Base-by-base conservation (phyloP, 805 yeast genomes). In the Sugiyamaella floridensis region DNA sequence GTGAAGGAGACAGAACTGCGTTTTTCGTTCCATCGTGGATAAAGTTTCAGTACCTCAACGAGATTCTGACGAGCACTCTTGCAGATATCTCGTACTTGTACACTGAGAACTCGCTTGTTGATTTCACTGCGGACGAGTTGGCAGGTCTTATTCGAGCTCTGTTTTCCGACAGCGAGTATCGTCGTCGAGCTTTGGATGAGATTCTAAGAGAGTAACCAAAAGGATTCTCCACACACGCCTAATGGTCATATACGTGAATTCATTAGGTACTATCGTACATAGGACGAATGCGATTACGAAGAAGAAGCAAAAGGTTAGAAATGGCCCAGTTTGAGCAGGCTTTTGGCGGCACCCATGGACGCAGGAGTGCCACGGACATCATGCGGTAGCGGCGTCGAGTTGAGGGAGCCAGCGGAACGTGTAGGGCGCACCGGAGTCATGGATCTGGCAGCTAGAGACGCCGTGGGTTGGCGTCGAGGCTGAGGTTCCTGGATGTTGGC, bases 1-100 rank as follows among this genome's bases (percentile, higher is more conserved):
- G 42, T 12, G 48, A 45, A n/a, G 43, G 47, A 1, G 44, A 37
- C 20, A 48, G 40, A 15, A 57, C 63, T 9, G 67, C 67, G 10
- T 50, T 54, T 28, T 62, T 60, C 48, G 62, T 68, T 10, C 70
- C 70, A 5, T 62, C 68, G 15, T 70, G 74, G 73, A 56, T 67
- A 54, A 71, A 71, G 56, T 60, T 71, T 29, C 66, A 66, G 51
- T 64, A 66, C 49, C 58, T 70, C 19, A 59, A 57, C 12, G 63
- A 65, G 48, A 53, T 70, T n/a, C 60, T 70, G 14, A 60, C 61
- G 37, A 58, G 68, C 52, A 67, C 58, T 37, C 54, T 70, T 47
- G 65, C 58, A 0, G 64, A 63, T 12, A 69, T 70, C 18, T 43
- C 53, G 44, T 64, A 58, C 32, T 47, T 71, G 56, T 57, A 53